phyloP scores from a whole-genome alignment of 176 grass and related monocot genomes.

The Carex scoparia region DNA sequence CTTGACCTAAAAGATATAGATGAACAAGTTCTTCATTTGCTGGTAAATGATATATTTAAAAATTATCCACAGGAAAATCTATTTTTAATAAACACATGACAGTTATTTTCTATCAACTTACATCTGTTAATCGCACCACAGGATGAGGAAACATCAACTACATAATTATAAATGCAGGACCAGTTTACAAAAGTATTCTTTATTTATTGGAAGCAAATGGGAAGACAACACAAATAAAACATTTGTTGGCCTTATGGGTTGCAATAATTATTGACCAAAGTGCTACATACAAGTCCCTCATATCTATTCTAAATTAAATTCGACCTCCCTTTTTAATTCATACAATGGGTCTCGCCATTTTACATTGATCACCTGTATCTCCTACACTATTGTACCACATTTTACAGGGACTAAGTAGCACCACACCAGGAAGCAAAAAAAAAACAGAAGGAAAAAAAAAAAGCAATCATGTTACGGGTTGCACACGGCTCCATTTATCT shows the following conservation, averaged over 20 bases:
- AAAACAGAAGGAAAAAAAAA: not conserved
- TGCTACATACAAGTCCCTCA: not conserved
- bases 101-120: too few relatives aligned
- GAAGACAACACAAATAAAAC: not conserved
- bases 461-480: constrained; percentile 44
- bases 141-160: not conserved
- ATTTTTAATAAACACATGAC: not conserved
- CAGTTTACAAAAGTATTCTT: not conserved
- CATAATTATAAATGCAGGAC: not conserved
- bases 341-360: not conserved
- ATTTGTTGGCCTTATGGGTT: too few relatives aligned
- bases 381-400: not conserved
- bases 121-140: not conserved
- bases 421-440: too few relatives aligned
- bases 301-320: not conserved
- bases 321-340: not conserved
- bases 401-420: not conserved
- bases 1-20: not conserved
- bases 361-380: not conserved
- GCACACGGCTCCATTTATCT: constrained; percentile 57
- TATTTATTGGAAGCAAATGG: not conserved
- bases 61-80: not conserved
- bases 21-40: not conserved
- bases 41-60: not conserved
- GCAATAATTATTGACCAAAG: not conserved